Evolutionary conservation across 331 rosid genomes (phyloP).

Genomic region (Quercus phellos): DNA sequence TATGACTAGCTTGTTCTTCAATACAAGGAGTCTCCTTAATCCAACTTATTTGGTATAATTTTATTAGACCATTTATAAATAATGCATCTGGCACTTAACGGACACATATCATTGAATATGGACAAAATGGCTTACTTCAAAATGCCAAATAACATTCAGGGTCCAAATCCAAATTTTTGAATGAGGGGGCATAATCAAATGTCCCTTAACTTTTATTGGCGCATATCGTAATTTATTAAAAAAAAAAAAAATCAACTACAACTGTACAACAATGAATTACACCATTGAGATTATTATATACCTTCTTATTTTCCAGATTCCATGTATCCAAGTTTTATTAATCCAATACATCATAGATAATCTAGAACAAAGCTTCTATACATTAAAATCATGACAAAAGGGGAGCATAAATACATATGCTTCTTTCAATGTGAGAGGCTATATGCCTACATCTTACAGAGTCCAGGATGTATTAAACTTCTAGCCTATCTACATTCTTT

Average conservation of each 20-base stretch:
- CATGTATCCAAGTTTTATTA: no score
- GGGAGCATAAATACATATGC: background rate
- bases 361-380: slow-evolving; percentile 3
- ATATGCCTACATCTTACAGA: background rate
- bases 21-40: no score
- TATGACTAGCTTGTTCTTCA: no score
- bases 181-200: no score
- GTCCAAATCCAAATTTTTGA: no score
- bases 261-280: background rate
- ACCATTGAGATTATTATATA: background rate
- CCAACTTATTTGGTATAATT: no score
- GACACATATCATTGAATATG: no score
- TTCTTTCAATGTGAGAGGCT: background rate
- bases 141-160: no score
- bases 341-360: slow-evolving; percentile 2
- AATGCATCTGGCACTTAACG: no score
- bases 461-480: background rate
- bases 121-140: no score
- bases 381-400: background rate
- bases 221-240: background rate
- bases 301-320: background rate
- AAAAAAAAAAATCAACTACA: background rate
- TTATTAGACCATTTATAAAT: no score
- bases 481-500: background rate
- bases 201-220: no score